Evolutionary conservation across 179 eudicot species (phyloP).

Genomic region (Patellifolia procumbens): DNA sequence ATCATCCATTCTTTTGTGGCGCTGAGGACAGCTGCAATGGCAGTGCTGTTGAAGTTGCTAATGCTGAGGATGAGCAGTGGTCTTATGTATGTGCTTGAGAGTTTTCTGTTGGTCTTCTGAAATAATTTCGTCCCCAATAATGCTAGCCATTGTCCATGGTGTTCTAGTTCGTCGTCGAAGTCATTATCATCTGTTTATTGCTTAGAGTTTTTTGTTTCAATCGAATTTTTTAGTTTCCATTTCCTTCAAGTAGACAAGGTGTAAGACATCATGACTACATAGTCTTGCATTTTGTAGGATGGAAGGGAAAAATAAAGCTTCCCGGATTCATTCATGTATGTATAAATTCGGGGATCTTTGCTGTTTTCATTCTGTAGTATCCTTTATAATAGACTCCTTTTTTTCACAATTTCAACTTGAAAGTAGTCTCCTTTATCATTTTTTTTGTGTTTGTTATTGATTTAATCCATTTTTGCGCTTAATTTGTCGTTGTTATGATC

Average conservation of each 20-base stretch:
- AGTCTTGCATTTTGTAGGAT: conserved; percentile 35
- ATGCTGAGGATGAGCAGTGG: conserved; percentile 72
- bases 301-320: conserved; percentile 1
- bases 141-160: conserved; percentile 11
- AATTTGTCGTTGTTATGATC: background rate
- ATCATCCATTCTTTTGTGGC: conserved; percentile 34
- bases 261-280: conserved; percentile 31
- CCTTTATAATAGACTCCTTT: conserved; percentile 21
- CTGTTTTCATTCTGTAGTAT: conserved; percentile 25
- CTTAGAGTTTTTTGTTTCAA: conserved; percentile 2
- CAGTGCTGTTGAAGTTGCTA: conserved; percentile 29
- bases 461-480: background rate
- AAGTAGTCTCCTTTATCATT: background rate
- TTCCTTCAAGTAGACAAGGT: conserved; percentile 37
- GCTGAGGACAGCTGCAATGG: conserved; percentile 39
- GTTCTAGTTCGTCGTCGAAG: conserved; percentile 44
- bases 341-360: conserved; percentile 26
- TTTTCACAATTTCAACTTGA: conserved; percentile 9
- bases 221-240: conserved; percentile 17
- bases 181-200: conserved; percentile 50
- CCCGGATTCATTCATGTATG: conserved; percentile 28
- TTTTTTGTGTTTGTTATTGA: background rate
- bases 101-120: background rate
- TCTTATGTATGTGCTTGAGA: conserved; percentile 67
- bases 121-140: conserved; percentile 13